Evolutionary conservation across 148 eudicot genomes (phyloP).

Genomic region (Spergularia marina): DNA sequence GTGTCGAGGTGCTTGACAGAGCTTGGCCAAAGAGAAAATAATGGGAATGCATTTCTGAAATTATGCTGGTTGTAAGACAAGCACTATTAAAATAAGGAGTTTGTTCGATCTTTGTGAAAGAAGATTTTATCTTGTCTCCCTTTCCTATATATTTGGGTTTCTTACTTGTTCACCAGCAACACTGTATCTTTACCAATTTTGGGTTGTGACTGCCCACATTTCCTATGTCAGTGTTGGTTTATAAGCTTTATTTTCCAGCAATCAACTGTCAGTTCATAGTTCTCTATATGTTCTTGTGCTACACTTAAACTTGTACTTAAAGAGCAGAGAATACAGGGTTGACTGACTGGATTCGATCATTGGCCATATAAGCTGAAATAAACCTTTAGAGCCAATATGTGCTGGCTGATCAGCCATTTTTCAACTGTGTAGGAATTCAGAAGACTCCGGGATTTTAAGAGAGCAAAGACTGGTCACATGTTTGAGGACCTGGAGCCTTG

Average conservation of each 20-base stretch:
- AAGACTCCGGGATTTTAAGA: conserved; percentile 56
- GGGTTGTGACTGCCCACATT: not conserved
- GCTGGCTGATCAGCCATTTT: not conserved
- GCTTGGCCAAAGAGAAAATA: no score
- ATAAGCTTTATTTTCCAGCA: not conserved
- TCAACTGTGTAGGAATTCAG: conserved; percentile 55
- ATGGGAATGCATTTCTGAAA: no score
- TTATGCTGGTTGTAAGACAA: no score
- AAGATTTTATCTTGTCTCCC: not conserved
- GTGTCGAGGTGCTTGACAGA: no score
- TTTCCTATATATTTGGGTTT: not conserved
- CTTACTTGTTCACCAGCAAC: not conserved
- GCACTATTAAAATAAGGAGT: no score
- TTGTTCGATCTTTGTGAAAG: no score
- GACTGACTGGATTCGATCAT: not conserved
- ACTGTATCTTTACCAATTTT: not conserved
- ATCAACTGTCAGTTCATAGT: not conserved
- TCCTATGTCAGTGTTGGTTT: not conserved
- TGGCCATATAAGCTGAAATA: not conserved
- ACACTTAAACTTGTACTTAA: not conserved
- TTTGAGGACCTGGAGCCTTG: conserved; percentile 78
- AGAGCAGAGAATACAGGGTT: not conserved
- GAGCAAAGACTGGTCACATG: conserved; percentile 47
- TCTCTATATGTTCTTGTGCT: not conserved
- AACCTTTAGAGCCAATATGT: not conserved